phyloP scores from a whole-genome alignment of 768 basidiomycete species.

The Baorangia bicolor region DNA sequence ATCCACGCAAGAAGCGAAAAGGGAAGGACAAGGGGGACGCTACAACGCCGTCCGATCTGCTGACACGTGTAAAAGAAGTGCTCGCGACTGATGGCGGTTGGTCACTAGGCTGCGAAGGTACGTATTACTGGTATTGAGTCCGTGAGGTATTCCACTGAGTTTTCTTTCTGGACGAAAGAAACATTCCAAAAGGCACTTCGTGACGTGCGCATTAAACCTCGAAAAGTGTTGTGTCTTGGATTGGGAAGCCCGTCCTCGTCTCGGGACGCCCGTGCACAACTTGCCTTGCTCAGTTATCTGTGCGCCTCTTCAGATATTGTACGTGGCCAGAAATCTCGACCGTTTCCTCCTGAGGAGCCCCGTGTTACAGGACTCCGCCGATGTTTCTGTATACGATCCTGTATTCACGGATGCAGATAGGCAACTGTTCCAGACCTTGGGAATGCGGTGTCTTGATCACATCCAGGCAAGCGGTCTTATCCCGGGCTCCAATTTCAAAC shows the following conservation, averaged over 20 bases:
- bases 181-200: constrained; percentile 36
- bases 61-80: constrained; percentile 46
- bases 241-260: constrained; percentile 71
- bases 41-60: constrained; percentile 35
- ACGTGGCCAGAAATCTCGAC: constrained; percentile 35
- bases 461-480: constrained; percentile 48
- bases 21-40: constrained; percentile 34
- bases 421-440: constrained; percentile 43
- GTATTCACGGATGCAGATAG: constrained; percentile 65
- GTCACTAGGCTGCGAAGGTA: constrained; percentile 56
- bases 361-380: constrained; percentile 41
- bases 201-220: constrained; percentile 22
- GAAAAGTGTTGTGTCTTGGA: constrained; percentile 62
- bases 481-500: constrained; percentile 3
- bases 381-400: constrained; percentile 66
- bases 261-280: constrained; percentile 61
- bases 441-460: constrained; percentile 38
- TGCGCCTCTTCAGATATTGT: constrained; percentile 60
- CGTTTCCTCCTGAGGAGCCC: constrained; percentile 7
- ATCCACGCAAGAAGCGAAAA: constrained; percentile 50
- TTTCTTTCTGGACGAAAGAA: constrained; percentile 29
- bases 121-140: constrained; percentile 31
- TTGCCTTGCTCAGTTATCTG: constrained; percentile 59
- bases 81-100: constrained; percentile 47
- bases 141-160: neutral